These are phyloP conservation scores for Colletotrichum sp. DNA, from an alignment of 2,329 filamentous ascomycete genomes.

Conservation along the genomic window DNA sequence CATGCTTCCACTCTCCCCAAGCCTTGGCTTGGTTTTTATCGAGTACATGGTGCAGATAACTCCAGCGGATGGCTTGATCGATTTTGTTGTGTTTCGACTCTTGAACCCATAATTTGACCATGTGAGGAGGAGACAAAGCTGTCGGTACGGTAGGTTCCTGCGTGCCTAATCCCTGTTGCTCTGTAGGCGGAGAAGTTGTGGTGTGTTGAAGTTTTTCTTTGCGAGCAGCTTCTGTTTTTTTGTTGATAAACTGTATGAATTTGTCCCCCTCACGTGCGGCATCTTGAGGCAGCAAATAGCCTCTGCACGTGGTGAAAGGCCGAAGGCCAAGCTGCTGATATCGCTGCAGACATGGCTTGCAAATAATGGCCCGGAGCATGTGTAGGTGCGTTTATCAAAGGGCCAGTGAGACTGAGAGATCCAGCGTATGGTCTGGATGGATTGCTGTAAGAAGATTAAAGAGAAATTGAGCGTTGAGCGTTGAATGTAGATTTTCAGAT, in stretches of 20 bases:
- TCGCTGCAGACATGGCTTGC: neutral
- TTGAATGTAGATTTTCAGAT: neutral
- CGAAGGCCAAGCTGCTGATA: neutral
- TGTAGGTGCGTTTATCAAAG: neutral
- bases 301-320: neutral
- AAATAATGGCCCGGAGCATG: neutral
- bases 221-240: neutral
- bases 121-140: neutral
- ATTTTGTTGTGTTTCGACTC: neutral
- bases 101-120: neutral
- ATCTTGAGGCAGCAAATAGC: neutral
- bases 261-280: neutral
- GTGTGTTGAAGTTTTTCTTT: slow-evolving; percentile 16
- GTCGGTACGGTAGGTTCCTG: neutral
- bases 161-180: neutral
- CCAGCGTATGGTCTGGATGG: neutral
- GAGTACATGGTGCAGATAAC: neutral
- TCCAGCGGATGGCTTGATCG: neutral
- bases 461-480: neutral
- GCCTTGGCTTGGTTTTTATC: neutral
- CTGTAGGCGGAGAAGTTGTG: neutral
- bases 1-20: neutral
- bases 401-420: neutral
- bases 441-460: neutral
- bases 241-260: neutral